phyloP scores from a whole-genome alignment of 2,329 filamentous ascomycete genomes.

The Fusarium camptoceras region DNA sequence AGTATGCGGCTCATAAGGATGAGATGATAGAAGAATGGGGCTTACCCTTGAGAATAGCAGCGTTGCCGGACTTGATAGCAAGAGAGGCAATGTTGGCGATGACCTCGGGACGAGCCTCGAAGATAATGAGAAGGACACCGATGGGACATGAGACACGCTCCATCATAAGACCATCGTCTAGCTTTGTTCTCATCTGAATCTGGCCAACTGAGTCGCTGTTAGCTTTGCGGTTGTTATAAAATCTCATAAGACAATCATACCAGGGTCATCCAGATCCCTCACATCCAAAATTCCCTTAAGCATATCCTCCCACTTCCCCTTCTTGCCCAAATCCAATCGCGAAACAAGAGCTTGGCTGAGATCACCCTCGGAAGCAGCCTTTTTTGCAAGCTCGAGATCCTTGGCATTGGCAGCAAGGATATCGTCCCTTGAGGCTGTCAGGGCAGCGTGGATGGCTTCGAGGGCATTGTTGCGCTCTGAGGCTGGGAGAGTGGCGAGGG shows the following conservation, averaged over 20 bases:
- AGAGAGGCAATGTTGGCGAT: constrained; percentile 98
- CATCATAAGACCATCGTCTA: constrained; percentile 87
- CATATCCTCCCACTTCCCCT: constrained; percentile 98
- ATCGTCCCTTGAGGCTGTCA: constrained; percentile 74
- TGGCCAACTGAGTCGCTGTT: constrained; percentile 73
- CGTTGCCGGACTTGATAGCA: constrained; percentile 96
- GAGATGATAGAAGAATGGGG: neutral
- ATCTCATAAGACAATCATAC: constrained; percentile 59
- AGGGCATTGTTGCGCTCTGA: constrained; percentile 85
- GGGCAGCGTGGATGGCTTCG: constrained; percentile 82
- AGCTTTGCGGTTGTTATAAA: neutral
- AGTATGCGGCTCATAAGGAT: neutral
- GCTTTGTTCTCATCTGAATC: constrained; percentile 82
- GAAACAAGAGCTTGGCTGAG: constrained; percentile 87
- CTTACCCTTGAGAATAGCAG: constrained; percentile 93
- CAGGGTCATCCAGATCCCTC: constrained; percentile 82
- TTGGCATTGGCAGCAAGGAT: constrained; percentile 89
- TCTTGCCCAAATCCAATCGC: constrained; percentile 84
- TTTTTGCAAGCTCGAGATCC: constrained; percentile 80
- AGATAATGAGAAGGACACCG: constrained; percentile 97
- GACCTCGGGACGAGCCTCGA: constrained; percentile 96
- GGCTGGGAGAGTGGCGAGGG: constrained; percentile 82
- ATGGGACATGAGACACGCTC: constrained; percentile 94
- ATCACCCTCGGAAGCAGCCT: constrained; percentile 78
- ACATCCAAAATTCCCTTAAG: constrained; percentile 94